Evolutionary conservation across 768 basidiomycete genomes (phyloP), one percentile per base, ranked within the genome.

Genomic region (Melanogaster broomeanus): DNA sequence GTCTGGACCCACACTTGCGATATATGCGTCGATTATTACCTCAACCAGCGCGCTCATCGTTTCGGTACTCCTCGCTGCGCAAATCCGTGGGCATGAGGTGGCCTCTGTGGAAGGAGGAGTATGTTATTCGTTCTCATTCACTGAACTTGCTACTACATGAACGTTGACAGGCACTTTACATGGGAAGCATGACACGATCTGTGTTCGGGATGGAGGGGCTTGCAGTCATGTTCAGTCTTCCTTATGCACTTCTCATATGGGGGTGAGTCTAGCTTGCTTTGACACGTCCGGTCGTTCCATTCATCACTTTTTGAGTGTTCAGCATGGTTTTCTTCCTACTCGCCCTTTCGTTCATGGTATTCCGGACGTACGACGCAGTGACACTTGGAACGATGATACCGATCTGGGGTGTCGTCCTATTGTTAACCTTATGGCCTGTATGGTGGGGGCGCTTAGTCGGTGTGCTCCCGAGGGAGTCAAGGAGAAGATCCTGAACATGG

Each of bases 181-280:
- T 58, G 43, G 34, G 21, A 11, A 35, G 39, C 11, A 46, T 53
- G 33, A 25, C 53, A n/a, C 56, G 56, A 16, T 43, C 49, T 5
- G 34, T 42, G 9, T 45, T 52, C 31, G 65, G 66, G 3, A 44
- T 65, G 6, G 68, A 71, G 47, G 50, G 59, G 1, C 48, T 71
- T n/a, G 60, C 68, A 2, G 62, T 70, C n/a, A 53, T 67, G 40
- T 70, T 63, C 47, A 68, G 62, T 45, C 51, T 70, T 19, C 68
- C 68, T 5, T 67, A 66, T 42, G 68, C 61, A 18, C 52, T 66
- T 16, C 55, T 67, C 28, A 62, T 70, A 60, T 67, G 62, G 57
- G 57, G 57, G 66, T 69, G 19, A 52, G 67, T 19, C 6, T 40
- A 13, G n/a, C n/a, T 9, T 27, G 6, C 4, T 22, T 28, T 19